Evolutionary conservation across 106 monocot genomes (phyloP).

Genomic region (Phalaenopsis equestris): DNA sequence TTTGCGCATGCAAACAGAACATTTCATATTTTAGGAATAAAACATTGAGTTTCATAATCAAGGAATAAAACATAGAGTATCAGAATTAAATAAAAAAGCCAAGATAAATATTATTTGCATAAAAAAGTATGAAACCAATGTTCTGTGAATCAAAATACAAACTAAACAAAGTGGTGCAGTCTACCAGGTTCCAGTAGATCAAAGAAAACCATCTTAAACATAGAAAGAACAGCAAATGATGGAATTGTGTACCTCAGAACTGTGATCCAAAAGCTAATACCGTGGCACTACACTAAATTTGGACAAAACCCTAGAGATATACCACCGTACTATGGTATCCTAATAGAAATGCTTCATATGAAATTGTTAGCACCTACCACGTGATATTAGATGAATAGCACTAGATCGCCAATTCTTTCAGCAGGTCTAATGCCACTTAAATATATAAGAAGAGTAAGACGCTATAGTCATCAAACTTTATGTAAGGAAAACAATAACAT

Average conservation of each 20-base stretch:
- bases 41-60: conserved; percentile 3
- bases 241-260: background rate
- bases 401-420: background rate
- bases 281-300: background rate
- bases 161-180: background rate
- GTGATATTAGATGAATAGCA: background rate
- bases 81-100: conserved; percentile 8
- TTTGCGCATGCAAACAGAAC: background rate
- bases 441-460: background rate
- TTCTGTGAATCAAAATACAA: background rate
- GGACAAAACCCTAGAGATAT: background rate
- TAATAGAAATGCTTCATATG: background rate
- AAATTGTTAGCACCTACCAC: background rate
- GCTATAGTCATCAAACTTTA: background rate
- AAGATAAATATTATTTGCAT: conserved; percentile 2
- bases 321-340: background rate
- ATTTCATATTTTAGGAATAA: conserved; percentile 9
- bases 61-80: background rate
- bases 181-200: background rate
- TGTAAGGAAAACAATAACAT: background rate
- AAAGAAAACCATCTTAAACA: background rate
- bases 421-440: background rate
- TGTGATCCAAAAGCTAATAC: background rate
- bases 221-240: background rate
- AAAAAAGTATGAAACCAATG: background rate